These are phyloP conservation scores for Athelia psychrophila DNA, from an alignment of 1,284 basidiomycete genomes.

Conservation along the genomic window DNA sequence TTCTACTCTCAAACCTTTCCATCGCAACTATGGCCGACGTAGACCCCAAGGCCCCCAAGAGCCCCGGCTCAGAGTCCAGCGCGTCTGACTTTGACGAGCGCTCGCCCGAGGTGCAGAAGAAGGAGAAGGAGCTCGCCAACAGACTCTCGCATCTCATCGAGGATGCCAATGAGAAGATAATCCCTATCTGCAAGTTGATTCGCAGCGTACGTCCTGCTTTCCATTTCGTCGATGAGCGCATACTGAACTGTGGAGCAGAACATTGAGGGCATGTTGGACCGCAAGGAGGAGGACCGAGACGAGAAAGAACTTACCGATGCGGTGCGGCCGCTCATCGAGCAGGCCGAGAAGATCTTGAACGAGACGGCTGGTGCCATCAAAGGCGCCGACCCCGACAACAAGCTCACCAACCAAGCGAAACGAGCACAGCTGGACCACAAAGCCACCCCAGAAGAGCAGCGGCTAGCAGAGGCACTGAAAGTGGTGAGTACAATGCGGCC, in stretches of 20 bases:
- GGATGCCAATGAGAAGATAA: slow-evolving; percentile 25
- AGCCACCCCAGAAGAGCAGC: slow-evolving; percentile 35
- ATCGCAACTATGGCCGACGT: too few relatives aligned
- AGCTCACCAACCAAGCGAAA: slow-evolving; percentile 30
- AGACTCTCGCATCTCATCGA: slow-evolving; percentile 29
- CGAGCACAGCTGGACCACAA: slow-evolving; percentile 31
- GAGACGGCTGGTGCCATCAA: slow-evolving; percentile 32
- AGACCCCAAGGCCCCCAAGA: too few relatives aligned
- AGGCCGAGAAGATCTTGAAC: slow-evolving; percentile 33
- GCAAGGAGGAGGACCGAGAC: slow-evolving; percentile 32
- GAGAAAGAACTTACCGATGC: slow-evolving; percentile 32
- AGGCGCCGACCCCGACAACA: slow-evolving; percentile 34
- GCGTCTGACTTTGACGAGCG: neutral
- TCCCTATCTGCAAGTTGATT: slow-evolving; percentile 31
- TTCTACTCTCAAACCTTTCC: too few relatives aligned
- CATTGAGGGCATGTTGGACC: slow-evolving; percentile 29
- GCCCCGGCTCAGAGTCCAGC: too few relatives aligned
- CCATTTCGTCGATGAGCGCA: neutral
- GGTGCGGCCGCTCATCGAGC: slow-evolving; percentile 31
- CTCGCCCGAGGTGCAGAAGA: slow-evolving; percentile 17
- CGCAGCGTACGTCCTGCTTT: slow-evolving; percentile 21
- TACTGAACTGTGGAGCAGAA: slow-evolving; percentile 15
- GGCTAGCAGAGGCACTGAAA: slow-evolving; percentile 38
- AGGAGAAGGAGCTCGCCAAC: slow-evolving; percentile 27
- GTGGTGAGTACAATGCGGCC: slow-evolving; percentile 8